A percentile compares a stretch with the other conserved stretches of the same genome.
These are phyloP conservation scores for Brettanomyces sp. DNA, from an alignment of 805 yeast genomes.

Conservation along the genomic window DNA sequence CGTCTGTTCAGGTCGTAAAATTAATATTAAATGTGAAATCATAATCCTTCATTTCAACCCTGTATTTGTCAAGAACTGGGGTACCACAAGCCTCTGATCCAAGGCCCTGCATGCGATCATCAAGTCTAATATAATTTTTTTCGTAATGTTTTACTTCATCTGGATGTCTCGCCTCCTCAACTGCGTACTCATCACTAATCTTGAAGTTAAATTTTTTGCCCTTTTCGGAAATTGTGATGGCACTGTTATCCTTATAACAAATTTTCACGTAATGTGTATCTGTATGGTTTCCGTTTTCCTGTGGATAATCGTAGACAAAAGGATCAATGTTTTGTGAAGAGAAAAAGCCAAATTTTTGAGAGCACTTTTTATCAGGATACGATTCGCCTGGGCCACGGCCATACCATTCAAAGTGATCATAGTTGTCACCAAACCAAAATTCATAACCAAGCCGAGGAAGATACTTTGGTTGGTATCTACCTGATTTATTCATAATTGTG, in stretches of 20 bases:
- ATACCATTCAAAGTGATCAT: neutral
- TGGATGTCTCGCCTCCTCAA: neutral
- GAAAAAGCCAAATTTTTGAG: neutral
- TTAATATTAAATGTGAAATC: neutral
- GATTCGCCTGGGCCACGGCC: conserved; percentile 2
- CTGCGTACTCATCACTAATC: neutral
- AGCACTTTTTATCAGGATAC: neutral
- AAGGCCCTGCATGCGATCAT: neutral
- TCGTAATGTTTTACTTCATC: neutral
- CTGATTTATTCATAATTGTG: neutral
- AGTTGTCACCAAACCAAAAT: neutral
- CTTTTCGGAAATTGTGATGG: neutral
- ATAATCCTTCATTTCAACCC: neutral
- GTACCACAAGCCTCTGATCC: conserved; percentile 1
- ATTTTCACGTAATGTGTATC: neutral
- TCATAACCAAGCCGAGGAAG: neutral
- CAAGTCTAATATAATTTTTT: neutral
- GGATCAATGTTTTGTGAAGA: neutral
- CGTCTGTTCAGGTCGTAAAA: no score
- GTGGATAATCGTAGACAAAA: conserved; percentile 1
- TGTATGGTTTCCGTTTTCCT: neutral
- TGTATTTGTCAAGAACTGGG: neutral
- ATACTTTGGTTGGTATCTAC: neutral
- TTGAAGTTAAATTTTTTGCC: neutral
- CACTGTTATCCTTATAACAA: neutral